phyloP scores from a whole-genome alignment of 129 eudicot genomes.

The Helichrysum umbraculigerum region DNA sequence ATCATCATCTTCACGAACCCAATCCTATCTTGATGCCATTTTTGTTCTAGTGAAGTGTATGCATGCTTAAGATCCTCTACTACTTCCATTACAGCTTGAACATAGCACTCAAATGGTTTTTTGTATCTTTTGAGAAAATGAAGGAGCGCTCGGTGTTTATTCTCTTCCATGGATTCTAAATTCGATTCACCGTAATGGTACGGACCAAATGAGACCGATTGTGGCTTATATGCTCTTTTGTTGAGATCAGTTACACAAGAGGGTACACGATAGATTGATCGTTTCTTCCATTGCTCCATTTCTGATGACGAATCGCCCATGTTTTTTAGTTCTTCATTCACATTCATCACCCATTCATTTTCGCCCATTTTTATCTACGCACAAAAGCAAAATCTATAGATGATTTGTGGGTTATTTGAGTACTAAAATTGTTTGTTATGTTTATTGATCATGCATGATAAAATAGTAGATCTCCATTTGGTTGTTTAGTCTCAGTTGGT shows the following conservation, averaged over 20 bases:
- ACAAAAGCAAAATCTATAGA: not conserved
- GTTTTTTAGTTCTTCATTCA: slow-evolving; percentile 31
- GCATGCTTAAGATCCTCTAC: slow-evolving; percentile 48
- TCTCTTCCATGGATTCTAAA: slow-evolving; percentile 52
- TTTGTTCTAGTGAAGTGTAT: slow-evolving; percentile 39
- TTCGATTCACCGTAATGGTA: slow-evolving; percentile 47
- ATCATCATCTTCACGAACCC: slow-evolving; percentile 54
- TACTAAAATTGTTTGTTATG: too few species aligned
- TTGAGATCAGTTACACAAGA: slow-evolving; percentile 43
- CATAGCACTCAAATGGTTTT: slow-evolving; percentile 36
- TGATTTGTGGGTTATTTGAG: not conserved
- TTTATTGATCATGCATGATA: not conserved
- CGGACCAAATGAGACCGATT: slow-evolving; percentile 60
- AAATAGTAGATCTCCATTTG: slow-evolving; percentile 12
- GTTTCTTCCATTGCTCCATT: slow-evolving; percentile 44
- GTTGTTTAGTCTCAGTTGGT: slow-evolving; percentile 25
- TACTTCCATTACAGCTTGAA: slow-evolving; percentile 28
- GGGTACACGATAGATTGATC: slow-evolving; percentile 52
- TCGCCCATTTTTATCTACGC: slow-evolving; percentile 25
- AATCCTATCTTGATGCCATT: slow-evolving; percentile 32
- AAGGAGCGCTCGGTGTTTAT: slow-evolving; percentile 57
- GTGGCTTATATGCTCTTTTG: slow-evolving; percentile 54
- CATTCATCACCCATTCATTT: slow-evolving; percentile 41
- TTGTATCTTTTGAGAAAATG: slow-evolving; percentile 55
- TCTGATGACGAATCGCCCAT: slow-evolving; percentile 39